Evolutionary conservation across 768 basidiomycete genomes (phyloP), one percentile per base, ranked within the genome.

Genomic region (Russula ochroleuca): DNA sequence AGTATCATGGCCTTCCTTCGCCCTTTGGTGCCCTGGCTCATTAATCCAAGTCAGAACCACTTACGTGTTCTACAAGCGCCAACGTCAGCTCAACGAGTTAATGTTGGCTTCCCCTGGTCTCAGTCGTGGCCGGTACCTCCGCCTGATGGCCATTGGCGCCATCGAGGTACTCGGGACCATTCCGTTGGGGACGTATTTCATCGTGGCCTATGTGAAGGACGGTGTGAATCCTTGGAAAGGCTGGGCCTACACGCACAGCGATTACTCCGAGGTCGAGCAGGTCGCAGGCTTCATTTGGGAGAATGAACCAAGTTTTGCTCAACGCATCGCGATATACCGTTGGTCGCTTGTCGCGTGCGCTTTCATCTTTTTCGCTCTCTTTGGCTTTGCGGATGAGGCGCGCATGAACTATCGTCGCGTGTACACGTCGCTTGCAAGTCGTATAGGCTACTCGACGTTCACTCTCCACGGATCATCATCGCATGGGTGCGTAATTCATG

Each of bases 191-290:
- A 23, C 53, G 25, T 40, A 48, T 25, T 0, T 25, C 9, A 25
- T 48, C 3, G 47, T 48, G 11, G 1, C 2, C 47, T 25, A 23
- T 48, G 23, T 10, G 23, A 11, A 14, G 21, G 1, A 0, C 3
- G 47, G 47, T 25, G 11, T 25, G 10, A 14, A 5, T 0, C 47
- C 47, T 14, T 86, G 79, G 75, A 61, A 67, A 0, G 78, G 79
- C 35, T 83, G 83, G 80, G 74, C 70, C 0, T 77, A 81, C 68
- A 77, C 81, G 0, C 87, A 89, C 68, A 77, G 64, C 35, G 70
- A 78, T 40, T 84, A 77, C 68, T 76, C 72, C 2, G 75, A 77
- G 8, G 72, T 85, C 5, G 68, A 62, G 0, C 74, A 74, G 45
- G 62, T 72, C 54, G 77, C 81, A 1, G 62, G 75, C 0, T 37